phyloP scores from a whole-genome alignment of 805 yeast species.

The Jamesozyma hellenica region DNA sequence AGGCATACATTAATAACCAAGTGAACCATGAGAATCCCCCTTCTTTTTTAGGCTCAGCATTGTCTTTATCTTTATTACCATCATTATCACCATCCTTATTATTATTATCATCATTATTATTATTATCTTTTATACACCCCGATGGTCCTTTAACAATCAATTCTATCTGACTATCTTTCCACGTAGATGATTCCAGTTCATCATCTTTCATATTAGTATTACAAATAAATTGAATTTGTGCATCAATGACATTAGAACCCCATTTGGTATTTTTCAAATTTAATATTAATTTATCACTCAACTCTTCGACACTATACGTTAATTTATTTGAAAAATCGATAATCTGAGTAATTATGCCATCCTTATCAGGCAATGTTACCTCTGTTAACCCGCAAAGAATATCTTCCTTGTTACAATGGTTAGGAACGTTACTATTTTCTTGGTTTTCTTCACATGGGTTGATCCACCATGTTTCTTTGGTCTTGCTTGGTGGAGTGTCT shows the following conservation, averaged over 20 bases:
- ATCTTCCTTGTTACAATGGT: slow-evolving; percentile 57
- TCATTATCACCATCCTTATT: slow-evolving; percentile 22
- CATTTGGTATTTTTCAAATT: slow-evolving; percentile 48
- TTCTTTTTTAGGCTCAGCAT: slow-evolving; percentile 20
- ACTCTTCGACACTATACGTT: slow-evolving; percentile 21
- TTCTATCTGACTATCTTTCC: slow-evolving; percentile 21
- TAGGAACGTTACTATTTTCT: slow-evolving; percentile 28
- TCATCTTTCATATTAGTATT: slow-evolving; percentile 30
- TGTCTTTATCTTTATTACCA: slow-evolving; percentile 18
- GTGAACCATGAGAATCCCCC: slow-evolving; percentile 39
- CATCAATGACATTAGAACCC: slow-evolving; percentile 52
- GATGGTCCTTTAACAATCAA: slow-evolving; percentile 34
- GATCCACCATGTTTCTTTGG: slow-evolving; percentile 55
- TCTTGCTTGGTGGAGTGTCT: slow-evolving; percentile 73
- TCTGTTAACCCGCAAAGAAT: slow-evolving; percentile 69
- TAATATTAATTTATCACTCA: slow-evolving; percentile 30
- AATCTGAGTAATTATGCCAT: slow-evolving; percentile 46
- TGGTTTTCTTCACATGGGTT: slow-evolving; percentile 50
- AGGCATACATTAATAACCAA: slow-evolving; percentile 63
- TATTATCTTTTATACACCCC: slow-evolving; percentile 33
- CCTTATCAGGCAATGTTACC: slow-evolving; percentile 40
- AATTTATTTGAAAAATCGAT: slow-evolving; percentile 40
- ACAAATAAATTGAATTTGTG: slow-evolving; percentile 42
- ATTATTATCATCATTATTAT: slow-evolving; percentile 14
- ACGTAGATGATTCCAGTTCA: slow-evolving; percentile 13